Base-by-base conservation (phyloP, 352 stramenopile species). In the Pythium phragmiticola region DNA sequence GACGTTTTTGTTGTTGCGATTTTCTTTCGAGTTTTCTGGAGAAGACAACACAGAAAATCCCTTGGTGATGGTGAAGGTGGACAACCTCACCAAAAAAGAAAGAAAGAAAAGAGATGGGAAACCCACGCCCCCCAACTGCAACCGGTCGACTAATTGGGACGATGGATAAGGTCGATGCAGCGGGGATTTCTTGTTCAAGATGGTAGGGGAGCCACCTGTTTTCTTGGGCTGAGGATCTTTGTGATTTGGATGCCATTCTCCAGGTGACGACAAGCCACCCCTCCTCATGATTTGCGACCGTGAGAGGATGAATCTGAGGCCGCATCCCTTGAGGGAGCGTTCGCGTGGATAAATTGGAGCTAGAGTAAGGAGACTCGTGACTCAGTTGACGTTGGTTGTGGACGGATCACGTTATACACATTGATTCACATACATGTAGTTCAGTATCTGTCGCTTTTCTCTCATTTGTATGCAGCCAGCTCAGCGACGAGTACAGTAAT, bases 401-500 rank as follows among this genome's bases (percentile, higher is more conserved):
- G 39, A 19, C 17, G 9, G 39, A 7, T 46, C 16, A n/a, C 13
- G 8, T 4, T 19, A 14, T 9, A 46, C 5, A 46, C 39, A 19
- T 46, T 46, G 13, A 7, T 46, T 47, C 12, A 63, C 46, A 63
- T 48, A 63, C 34, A 39, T 39, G 34, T 39, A 39, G 34, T 50
- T 47, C 14, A 8, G 16, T 14, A 46, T 17, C 17, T 21, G 37
- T 50, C 39, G 19, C 41, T 45, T 57, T 36, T 21, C 28, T 21
- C 60, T 69, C 73, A 78, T 57, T 75, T 73, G 58, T 81, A 90
- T 12, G 74, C 68, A 53, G 78, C 65, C 9, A 95, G 57, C 59
- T 91, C 81, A 12, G 88, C 79, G 37, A 93, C 79, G 21, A 95
- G 37, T 17, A 92, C 81, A 0, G 86, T 95, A 30, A 90, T 75